Conservation (phyloP, 179 eudicot species). For the Gypsophila paniculata region DNA sequence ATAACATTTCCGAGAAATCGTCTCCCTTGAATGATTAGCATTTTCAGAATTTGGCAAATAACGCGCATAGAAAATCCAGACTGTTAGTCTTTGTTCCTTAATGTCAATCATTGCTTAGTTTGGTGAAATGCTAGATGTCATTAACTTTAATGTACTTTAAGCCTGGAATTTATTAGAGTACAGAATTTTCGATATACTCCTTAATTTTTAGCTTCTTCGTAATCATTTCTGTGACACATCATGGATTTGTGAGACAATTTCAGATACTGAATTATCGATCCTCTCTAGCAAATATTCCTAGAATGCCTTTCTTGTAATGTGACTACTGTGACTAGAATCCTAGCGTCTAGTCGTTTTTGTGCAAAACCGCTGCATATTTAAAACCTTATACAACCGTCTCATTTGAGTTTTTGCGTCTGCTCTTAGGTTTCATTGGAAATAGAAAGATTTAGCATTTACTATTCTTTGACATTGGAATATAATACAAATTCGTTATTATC, state of each 20-base stretch:
- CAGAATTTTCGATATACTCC: background rate
- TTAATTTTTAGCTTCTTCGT: background rate
- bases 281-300: background rate
- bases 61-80: background rate
- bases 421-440: no score
- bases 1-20: background rate
- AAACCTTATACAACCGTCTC: background rate
- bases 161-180: background rate
- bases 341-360: no score
- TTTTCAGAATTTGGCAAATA: background rate
- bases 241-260: background rate
- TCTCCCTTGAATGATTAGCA: background rate
- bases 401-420: background rate
- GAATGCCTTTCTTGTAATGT: background rate
- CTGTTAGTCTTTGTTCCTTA: slow-evolving; percentile 11
- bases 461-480: background rate
- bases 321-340: background rate
- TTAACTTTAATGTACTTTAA: background rate
- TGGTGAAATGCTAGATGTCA: background rate
- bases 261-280: background rate
- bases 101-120: slow-evolving; percentile 4
- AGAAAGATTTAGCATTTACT: background rate
- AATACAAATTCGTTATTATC: background rate
- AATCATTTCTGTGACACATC: background rate
- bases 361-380: no score